Evolutionary conservation across 1,284 basidiomycete species (phyloP).

Genomic region (Exsudoporus floridanus): DNA sequence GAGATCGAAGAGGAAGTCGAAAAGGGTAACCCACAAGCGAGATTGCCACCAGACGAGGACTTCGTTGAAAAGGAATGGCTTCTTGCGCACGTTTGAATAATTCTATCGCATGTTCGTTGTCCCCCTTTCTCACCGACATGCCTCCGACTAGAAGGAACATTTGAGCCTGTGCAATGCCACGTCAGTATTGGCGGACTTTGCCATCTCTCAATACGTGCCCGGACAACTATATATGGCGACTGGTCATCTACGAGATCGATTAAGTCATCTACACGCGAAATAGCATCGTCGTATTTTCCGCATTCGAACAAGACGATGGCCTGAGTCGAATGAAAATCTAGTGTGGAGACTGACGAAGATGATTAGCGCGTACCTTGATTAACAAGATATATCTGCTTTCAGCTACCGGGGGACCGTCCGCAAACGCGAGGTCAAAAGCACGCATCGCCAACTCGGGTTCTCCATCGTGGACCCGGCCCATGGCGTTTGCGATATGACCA

Average conservation of each 20-base stretch:
- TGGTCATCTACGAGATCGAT: not conserved
- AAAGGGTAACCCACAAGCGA: not conserved
- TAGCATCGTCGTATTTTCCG: not conserved
- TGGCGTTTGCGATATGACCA: conserved; percentile 1
- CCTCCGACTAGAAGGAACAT: not conserved
- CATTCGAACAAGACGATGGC: not conserved
- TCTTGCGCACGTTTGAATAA: not conserved
- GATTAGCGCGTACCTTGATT: no score
- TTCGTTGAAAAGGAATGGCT: not conserved
- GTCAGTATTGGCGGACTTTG: no score
- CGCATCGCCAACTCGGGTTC: not conserved
- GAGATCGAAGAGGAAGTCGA: not conserved
- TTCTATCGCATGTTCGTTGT: not conserved
- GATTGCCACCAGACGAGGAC: not conserved
- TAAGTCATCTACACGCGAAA: not conserved
- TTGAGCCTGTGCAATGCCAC: no score
- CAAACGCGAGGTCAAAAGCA: conserved; percentile 3
- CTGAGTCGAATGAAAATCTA: no score
- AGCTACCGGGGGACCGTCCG: not conserved
- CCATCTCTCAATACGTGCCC: no score
- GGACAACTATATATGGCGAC: not conserved
- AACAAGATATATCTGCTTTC: conserved; percentile 1
- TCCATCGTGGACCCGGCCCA: not conserved
- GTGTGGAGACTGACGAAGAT: no score
- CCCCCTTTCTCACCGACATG: not conserved